These are phyloP conservation scores for Spinacia oleracea DNA, from an alignment of 179 eudicot species.

Conservation along the genomic window DNA sequence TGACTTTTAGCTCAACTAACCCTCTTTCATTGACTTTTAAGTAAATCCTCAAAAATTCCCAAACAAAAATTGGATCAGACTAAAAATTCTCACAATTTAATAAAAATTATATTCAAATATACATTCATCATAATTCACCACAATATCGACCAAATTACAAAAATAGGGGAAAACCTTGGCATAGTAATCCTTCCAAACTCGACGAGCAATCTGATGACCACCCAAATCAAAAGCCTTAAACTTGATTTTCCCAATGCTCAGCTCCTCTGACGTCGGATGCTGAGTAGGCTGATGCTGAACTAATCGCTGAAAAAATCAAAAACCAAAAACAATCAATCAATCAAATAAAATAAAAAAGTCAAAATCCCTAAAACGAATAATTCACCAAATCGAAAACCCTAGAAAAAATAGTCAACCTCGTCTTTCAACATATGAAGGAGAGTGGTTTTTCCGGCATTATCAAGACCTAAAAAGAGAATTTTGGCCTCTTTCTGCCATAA, in stretches of 20 bases:
- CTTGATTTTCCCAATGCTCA: conserved; percentile 48
- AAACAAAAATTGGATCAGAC: neutral
- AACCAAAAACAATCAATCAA: conserved; percentile 1
- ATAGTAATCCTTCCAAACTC: conserved; percentile 52
- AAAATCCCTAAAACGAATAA: neutral
- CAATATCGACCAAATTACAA: neutral
- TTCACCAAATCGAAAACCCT: neutral
- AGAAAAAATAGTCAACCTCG: conserved; percentile 43
- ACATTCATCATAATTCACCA: neutral
- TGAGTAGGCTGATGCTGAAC: conserved; percentile 52
- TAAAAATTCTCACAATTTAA: neutral
- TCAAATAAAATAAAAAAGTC: conserved; percentile 8
- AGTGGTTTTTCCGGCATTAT: conserved; percentile 78
- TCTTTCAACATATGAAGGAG: conserved; percentile 75
- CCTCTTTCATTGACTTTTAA: neutral
- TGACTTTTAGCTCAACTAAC: neutral
- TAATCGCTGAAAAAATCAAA: conserved; percentile 35
- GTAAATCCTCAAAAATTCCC: neutral
- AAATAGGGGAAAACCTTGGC: conserved; percentile 34
- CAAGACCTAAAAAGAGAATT: conserved; percentile 74
- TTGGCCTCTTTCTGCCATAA: conserved; percentile 80
- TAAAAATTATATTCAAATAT: neutral
- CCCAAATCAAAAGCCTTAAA: conserved; percentile 55
- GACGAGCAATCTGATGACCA: conserved; percentile 50
- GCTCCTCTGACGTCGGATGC: conserved; percentile 46